These are phyloP conservation scores for Cryptococcus sp. DNA, from an alignment of 1,284 basidiomycete genomes.

Conservation along the genomic window DNA sequence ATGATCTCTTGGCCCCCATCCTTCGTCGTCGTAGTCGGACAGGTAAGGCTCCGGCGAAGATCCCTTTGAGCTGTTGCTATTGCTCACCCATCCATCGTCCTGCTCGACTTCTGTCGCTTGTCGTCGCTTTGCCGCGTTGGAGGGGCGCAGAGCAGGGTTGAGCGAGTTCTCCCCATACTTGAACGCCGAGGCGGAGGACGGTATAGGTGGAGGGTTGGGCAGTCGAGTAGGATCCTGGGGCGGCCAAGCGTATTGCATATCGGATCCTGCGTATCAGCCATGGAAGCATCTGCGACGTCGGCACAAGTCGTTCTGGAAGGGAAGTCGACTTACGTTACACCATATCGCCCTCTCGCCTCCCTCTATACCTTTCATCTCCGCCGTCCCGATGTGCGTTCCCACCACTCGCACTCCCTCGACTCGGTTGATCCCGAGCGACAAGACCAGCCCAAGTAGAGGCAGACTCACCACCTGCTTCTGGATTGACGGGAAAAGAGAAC, in stretches of 20 bases:
- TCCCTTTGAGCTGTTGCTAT: conserved; percentile 18
- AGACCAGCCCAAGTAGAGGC: conserved; percentile 36
- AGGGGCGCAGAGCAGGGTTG: conserved; percentile 66
- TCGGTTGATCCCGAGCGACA: conserved; percentile 19
- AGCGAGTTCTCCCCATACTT: conserved; percentile 70
- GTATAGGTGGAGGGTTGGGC: conserved; percentile 24
- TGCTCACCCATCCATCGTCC: conserved; percentile 5
- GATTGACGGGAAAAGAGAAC: conserved; percentile 65
- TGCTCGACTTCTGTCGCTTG: background rate
- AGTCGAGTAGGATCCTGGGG: conserved; percentile 49
- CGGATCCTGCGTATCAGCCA: conserved; percentile 33
- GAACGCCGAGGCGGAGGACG: conserved; percentile 61
- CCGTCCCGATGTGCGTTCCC: conserved; percentile 4
- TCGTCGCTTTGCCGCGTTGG: conserved; percentile 47
- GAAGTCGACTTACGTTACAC: conserved; percentile 15
- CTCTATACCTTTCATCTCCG: conserved; percentile 12
- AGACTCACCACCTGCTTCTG: conserved; percentile 70
- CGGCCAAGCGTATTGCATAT: conserved; percentile 51
- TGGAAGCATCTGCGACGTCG: conserved; percentile 4
- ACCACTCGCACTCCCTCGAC: conserved; percentile 12
- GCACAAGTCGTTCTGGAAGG: background rate
- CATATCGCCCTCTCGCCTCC: conserved; percentile 13
- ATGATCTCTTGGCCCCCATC: conserved; percentile 47
- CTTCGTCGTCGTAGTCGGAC: conserved; percentile 47
- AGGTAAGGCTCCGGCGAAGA: conserved; percentile 40